Evolutionary conservation across 371 early-diverging fungal species (phyloP).

Genomic region (Zychaea mexicana): DNA sequence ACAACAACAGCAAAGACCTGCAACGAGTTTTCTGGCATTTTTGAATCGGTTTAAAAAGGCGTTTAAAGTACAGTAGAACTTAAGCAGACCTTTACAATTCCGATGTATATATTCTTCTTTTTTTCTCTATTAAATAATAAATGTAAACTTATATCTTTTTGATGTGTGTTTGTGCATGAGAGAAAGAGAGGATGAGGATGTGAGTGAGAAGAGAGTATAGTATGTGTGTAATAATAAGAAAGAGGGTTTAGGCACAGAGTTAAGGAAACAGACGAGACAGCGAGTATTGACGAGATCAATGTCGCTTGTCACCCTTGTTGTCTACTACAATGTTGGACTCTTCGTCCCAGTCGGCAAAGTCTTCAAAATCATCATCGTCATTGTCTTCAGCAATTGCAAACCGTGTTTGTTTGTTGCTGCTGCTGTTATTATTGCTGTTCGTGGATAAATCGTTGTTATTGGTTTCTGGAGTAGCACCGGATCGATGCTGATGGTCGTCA

Average conservation of each 20-base stretch:
- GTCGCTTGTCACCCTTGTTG: not conserved
- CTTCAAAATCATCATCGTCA: conserved; percentile 37
- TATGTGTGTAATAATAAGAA: not conserved
- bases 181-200: no score
- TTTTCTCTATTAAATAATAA: no score
- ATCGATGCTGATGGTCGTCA: conserved; percentile 15
- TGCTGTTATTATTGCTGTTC: not conserved
- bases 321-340: conserved; percentile 4
- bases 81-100: not conserved
- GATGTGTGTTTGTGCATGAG: no score
- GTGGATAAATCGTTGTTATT: not conserved
- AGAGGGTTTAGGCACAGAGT: not conserved
- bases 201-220: no score
- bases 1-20: not conserved
- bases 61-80: not conserved
- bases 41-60: not conserved
- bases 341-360: conserved; percentile 46
- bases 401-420: conserved; percentile 9
- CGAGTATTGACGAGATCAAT: not conserved
- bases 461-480: not conserved
- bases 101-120: not conserved
- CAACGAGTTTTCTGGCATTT: not conserved
- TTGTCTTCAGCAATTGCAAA: conserved; percentile 36
- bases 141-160: not conserved
- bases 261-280: no score